Conservation (phyloP, 345 rosid genomes). For the Passiflora organensis region DNA sequence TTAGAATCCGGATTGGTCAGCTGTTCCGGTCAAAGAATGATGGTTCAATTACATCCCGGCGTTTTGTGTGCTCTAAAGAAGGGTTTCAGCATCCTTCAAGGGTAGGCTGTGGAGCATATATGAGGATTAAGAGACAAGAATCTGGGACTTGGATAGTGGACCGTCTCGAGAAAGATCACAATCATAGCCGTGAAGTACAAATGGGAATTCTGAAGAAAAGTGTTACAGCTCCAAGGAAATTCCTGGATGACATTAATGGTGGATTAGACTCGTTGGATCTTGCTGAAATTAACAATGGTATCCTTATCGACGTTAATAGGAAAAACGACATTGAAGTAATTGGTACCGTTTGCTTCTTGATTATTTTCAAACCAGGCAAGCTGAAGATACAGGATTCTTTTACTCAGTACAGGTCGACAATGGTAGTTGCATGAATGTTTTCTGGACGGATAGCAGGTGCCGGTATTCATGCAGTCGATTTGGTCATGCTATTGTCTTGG, state of each 20-base stretch:
- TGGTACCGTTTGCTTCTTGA: slow-evolving; percentile 69
- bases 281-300: slow-evolving; percentile 32
- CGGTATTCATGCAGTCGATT: slow-evolving; percentile 86
- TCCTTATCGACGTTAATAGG: slow-evolving; percentile 24
- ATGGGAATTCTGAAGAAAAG: slow-evolving; percentile 29
- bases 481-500: slow-evolving; percentile 63
- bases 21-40: slow-evolving; percentile 81
- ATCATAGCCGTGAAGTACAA: slow-evolving; percentile 58
- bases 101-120: slow-evolving; percentile 88
- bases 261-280: slow-evolving; percentile 47
- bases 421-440: slow-evolving; percentile 63
- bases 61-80: slow-evolving; percentile 93
- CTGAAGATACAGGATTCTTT: slow-evolving; percentile 85
- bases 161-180: slow-evolving; percentile 70
- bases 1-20: slow-evolving; percentile 84
- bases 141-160: slow-evolving; percentile 81
- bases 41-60: slow-evolving; percentile 70
- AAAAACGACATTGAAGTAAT: slow-evolving; percentile 56
- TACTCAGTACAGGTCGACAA: slow-evolving; percentile 50
- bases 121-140: slow-evolving; percentile 85
- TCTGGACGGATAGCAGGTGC: slow-evolving; percentile 92
- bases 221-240: slow-evolving; percentile 45
- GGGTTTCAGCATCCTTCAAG: slow-evolving; percentile 96
- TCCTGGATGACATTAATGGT: slow-evolving; percentile 41
- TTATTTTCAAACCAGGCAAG: slow-evolving; percentile 69